Conservation (phyloP, 2,329 filamentous ascomycete species). For the Aureobasidium sp. region DNA sequence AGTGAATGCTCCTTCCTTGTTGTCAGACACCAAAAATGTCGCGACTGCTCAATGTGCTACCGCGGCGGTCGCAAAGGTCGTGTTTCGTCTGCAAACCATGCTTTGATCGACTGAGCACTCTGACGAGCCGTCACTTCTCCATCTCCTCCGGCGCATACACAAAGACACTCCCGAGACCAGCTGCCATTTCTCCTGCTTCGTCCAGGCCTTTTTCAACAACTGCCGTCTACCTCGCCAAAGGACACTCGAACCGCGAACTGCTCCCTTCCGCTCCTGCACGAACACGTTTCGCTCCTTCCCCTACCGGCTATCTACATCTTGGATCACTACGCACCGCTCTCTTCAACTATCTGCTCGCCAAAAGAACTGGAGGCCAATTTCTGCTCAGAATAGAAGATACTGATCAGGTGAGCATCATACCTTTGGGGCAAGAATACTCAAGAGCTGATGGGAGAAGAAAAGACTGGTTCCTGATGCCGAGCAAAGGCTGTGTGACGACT, state of each 20-base stretch:
- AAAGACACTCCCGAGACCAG: not conserved
- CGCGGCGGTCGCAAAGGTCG: not conserved
- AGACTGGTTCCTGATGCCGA: constrained; percentile 77
- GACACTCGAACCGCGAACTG: not conserved
- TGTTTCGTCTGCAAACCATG: not conserved
- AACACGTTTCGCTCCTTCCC: constrained; percentile 90
- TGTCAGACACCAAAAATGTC: not conserved
- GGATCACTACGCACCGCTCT: constrained; percentile 86
- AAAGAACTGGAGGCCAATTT: constrained; percentile 81
- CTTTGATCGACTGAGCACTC: not conserved
- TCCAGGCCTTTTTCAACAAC: constrained; percentile 2
- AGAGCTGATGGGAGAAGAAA: constrained; percentile 51
- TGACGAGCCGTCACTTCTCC: not conserved
- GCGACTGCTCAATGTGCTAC: not conserved
- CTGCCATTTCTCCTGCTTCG: not conserved
- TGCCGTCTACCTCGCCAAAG: not conserved
- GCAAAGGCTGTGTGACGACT: constrained; percentile 65
- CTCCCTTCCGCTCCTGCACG: constrained; percentile 47
- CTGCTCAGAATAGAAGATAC: constrained; percentile 90
- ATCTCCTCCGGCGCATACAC: not conserved
- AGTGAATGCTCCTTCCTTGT: not conserved
- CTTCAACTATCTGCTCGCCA: constrained; percentile 92
- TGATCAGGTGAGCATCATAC: constrained; percentile 59
- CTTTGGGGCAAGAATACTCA: constrained; percentile 2
- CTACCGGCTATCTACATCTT: constrained; percentile 87